These are phyloP conservation scores for Datura wrightii DNA, from an alignment of 257 asterid genomes.

Conservation along the genomic window DNA sequence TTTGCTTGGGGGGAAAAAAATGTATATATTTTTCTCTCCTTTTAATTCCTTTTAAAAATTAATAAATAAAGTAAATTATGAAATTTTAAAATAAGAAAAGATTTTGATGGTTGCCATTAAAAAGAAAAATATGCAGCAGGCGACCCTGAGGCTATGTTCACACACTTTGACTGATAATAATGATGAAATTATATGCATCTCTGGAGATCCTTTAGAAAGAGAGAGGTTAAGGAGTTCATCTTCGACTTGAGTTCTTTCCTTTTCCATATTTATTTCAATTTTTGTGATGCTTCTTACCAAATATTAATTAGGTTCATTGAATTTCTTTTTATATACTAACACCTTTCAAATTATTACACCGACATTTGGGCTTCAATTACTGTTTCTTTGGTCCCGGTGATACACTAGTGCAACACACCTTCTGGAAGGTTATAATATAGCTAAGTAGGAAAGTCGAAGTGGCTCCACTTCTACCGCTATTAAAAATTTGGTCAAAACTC, in stretches of 20 bases:
- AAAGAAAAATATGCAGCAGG: slow-evolving; percentile 17
- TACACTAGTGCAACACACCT: too few relatives aligned
- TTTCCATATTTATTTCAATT: slow-evolving; percentile 4
- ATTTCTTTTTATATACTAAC: not conserved
- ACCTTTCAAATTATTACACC: not conserved
- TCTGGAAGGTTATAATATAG: too few relatives aligned
- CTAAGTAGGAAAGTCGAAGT: too few relatives aligned
- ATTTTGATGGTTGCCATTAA: not conserved
- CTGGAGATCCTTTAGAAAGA: not conserved
- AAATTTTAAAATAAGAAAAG: not conserved
- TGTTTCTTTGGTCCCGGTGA: too few relatives aligned
- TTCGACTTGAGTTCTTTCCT: slow-evolving; percentile 38
- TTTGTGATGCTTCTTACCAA: not conserved
- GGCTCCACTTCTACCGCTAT: too few relatives aligned
- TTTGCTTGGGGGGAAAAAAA: too few relatives aligned
- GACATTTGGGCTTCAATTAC: too few relatives aligned
- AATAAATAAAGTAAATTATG: not conserved
- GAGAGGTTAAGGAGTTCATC: slow-evolving; percentile 32
- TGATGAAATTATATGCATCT: slow-evolving; percentile 35
- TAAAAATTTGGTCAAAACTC: too few relatives aligned
- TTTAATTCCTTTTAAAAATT: not conserved
- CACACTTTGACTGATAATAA: slow-evolving; percentile 45
- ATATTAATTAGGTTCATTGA: slow-evolving; percentile 26
- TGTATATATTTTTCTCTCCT: too few relatives aligned
- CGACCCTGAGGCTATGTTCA: slow-evolving; percentile 43